Conservation (phyloP, 208 protist genomes). For the Wallacemonas sp. region DNA sequence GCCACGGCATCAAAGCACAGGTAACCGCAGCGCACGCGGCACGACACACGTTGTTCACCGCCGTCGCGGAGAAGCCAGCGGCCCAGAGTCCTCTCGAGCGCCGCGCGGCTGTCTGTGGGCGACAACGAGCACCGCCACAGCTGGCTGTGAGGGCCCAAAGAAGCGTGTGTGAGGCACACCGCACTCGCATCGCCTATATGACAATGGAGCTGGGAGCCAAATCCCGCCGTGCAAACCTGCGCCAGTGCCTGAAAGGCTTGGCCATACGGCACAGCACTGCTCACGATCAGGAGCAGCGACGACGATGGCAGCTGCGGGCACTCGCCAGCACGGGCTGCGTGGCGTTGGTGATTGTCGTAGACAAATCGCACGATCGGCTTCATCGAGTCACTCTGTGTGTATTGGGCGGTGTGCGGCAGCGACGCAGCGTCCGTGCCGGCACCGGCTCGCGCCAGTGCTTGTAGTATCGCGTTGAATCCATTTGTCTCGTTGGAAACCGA, state of each 20-base stretch:
- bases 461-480: background rate
- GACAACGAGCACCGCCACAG: constrained; percentile 42
- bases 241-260: constrained; percentile 23
- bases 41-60: background rate
- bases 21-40: constrained; percentile 13
- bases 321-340: no score
- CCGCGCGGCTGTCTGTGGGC: constrained; percentile 27
- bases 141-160: background rate
- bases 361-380: background rate
- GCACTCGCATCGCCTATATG: constrained; percentile 22
- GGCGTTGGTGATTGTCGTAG: background rate
- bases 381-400: background rate
- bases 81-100: constrained; percentile 33
- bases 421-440: background rate
- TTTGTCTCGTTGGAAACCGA: background rate
- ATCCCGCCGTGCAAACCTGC: background rate
- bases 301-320: no score
- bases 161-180: constrained; percentile 21
- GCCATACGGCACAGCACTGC: constrained; percentile 10
- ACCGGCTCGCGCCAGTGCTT: background rate
- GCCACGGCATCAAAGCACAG: constrained; percentile 8
- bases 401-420: background rate
- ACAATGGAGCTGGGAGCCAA: constrained; percentile 13
- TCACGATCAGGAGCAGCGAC: constrained; percentile 22
- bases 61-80: constrained; percentile 9